Conservation (phyloP, 2,329 filamentous ascomycete species). For the Sarocladiaceae sp. region DNA sequence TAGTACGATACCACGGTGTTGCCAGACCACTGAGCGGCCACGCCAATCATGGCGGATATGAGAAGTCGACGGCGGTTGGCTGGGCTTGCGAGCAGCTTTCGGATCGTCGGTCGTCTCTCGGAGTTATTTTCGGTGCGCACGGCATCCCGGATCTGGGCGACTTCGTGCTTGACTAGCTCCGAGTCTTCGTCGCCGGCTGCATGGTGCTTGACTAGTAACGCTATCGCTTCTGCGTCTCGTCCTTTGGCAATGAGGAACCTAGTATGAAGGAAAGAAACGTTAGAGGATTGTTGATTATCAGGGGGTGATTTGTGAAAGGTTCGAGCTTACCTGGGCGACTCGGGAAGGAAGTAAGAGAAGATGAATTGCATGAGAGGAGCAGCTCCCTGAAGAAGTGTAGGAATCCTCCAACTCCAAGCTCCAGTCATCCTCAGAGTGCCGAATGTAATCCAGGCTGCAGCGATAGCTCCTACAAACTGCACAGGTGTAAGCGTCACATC, state of each 20-base stretch:
- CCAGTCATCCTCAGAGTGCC: slow-evolving; percentile 36
- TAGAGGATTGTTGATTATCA: slow-evolving; percentile 19
- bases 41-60: slow-evolving; percentile 13
- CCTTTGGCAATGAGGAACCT: slow-evolving; percentile 14
- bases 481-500: no score
- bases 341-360: slow-evolving; percentile 38
- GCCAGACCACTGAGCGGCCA: slow-evolving; percentile 21
- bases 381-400: slow-evolving; percentile 40
- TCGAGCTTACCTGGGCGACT: slow-evolving; percentile 44
- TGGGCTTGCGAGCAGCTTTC: not conserved
- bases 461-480: no score
- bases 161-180: no score
- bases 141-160: no score
- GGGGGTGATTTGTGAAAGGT: no score
- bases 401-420: slow-evolving; percentile 40
- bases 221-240: no score
- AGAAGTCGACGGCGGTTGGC: slow-evolving; percentile 16
- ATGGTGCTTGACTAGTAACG: no score
- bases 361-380: slow-evolving; percentile 36
- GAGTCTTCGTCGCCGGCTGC: no score
- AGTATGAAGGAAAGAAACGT: not conserved
- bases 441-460: not conserved
- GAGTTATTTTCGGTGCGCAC: no score
- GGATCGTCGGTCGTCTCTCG: slow-evolving; percentile 12
- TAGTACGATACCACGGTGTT: slow-evolving; percentile 27